These are phyloP conservation scores for Phyllosticta citribraziliensis DNA, from an alignment of 2,329 filamentous ascomycete genomes.

Conservation along the genomic window DNA sequence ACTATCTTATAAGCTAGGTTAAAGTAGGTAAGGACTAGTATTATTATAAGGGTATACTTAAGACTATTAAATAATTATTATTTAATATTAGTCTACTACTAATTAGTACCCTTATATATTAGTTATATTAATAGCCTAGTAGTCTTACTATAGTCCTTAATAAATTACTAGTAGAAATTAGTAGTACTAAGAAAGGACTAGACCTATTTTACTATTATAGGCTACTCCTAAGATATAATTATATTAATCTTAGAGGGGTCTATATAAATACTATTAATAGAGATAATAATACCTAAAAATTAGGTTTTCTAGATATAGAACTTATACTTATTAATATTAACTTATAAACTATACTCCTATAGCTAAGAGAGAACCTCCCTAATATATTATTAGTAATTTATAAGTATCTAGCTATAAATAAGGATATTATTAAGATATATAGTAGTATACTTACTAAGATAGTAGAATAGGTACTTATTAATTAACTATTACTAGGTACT, in stretches of 20 bases:
- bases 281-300: conserved; percentile 13
- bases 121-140: neutral
- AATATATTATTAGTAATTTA: conserved; percentile 10
- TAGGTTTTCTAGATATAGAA: conserved; percentile 5
- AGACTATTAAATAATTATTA: neutral
- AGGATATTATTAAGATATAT: conserved; percentile 15
- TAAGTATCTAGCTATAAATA: conserved; percentile 9
- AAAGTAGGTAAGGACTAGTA: neutral
- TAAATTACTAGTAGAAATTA: conserved; percentile 10
- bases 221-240: conserved; percentile 1
- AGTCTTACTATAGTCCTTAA: neutral
- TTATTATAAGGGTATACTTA: neutral
- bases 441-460: conserved; percentile 12
- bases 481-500: conserved; percentile 13
- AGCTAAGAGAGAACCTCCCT: conserved; percentile 3
- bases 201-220: conserved; percentile 2
- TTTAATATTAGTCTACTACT: neutral
- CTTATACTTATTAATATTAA: conserved; percentile 11
- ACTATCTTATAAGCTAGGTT: too few relatives aligned
- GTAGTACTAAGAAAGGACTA: conserved; percentile 11
- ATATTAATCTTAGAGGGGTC: conserved; percentile 10
- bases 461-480: conserved; percentile 11
- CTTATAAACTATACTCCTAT: conserved; percentile 1
- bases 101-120: neutral
- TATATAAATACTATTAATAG: conserved; percentile 7